Percentiles rank a stretch among this genome's conserved stretches.
phyloP scores from a whole-genome alignment of 1,284 basidiomycete genomes.

The Megacollybia platyphylla region DNA sequence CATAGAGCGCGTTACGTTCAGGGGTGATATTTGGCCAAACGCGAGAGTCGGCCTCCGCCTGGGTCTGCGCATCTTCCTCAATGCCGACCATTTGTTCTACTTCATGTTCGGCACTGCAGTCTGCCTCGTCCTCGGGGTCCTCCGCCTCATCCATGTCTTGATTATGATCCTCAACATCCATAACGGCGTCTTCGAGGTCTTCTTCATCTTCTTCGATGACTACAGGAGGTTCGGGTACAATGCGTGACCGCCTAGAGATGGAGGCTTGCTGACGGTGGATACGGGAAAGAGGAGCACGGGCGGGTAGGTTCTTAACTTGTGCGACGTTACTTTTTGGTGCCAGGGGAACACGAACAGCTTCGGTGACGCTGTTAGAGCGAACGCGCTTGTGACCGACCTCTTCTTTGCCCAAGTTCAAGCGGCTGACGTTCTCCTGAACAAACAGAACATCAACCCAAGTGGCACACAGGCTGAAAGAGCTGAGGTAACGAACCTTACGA shows the following conservation, averaged over 20 bases:
- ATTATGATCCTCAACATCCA: conserved; percentile 38
- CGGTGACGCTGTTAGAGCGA: conserved; percentile 45
- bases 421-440: conserved; percentile 26
- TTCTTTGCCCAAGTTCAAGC: conserved; percentile 24
- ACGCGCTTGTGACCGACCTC: conserved; percentile 49
- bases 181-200: conserved; percentile 28
- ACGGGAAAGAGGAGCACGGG: conserved; percentile 12
- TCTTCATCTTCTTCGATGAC: conserved; percentile 18
- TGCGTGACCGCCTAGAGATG: conserved; percentile 18
- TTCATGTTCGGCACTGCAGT: conserved; percentile 34
- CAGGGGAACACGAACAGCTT: conserved; percentile 54
- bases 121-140: conserved; percentile 29
- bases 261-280: conserved; percentile 24
- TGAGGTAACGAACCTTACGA: conserved; percentile 42
- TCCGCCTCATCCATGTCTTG: conserved; percentile 26
- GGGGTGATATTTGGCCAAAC: conserved; percentile 64
- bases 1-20: conserved; percentile 39
- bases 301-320: conserved; percentile 9
- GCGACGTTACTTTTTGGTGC: conserved; percentile 36
- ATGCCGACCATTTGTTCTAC: conserved; percentile 44
- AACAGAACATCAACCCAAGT: conserved; percentile 1
- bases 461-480: conserved; percentile 7
- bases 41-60: conserved; percentile 9
- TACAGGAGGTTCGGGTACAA: conserved; percentile 11
- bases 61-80: conserved; percentile 29